These are phyloP conservation scores for Novymonas esmeraldas DNA, from an alignment of 208 protist species.

Conservation along the genomic window DNA sequence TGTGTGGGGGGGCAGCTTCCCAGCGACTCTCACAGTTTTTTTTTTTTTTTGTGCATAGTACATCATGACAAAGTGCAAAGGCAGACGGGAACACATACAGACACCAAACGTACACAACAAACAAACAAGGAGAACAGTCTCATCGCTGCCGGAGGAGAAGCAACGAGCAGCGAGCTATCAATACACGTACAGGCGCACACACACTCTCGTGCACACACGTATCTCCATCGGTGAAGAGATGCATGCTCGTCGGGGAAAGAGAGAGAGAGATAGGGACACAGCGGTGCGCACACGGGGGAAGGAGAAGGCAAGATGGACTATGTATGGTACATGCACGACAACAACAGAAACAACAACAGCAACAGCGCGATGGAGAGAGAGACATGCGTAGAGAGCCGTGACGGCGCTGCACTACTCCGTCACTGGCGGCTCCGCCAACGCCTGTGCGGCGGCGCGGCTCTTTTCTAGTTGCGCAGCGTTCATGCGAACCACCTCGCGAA, in stretches of 20 bases:
- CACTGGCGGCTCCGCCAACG: not conserved
- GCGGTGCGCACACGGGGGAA: not conserved
- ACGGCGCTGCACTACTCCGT: not conserved
- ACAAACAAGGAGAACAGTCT: not conserved
- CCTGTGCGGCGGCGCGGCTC: constrained; percentile 19
- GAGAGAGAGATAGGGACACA: not conserved
- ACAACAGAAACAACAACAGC: not conserved
- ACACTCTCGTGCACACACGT: too few species aligned
- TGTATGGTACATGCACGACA: not conserved
- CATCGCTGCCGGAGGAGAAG: too few species aligned
- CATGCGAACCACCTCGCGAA: constrained; percentile 77
- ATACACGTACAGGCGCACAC: too few species aligned
- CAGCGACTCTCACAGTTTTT: too few species aligned
- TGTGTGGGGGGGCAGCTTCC: too few species aligned
- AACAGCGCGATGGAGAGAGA: not conserved
- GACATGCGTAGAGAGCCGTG: not conserved
- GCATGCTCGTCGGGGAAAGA: too few species aligned
- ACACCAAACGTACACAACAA: not conserved
- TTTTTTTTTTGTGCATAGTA: too few species aligned
- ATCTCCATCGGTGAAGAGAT: too few species aligned
- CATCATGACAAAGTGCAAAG: too few species aligned
- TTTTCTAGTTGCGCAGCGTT: constrained; percentile 51
- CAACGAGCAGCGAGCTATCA: too few species aligned
- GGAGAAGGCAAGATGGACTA: not conserved
- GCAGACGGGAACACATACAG: not conserved